phyloP scores from a whole-genome alignment of 306 rosid genomes.

The Vicia faba region DNA sequence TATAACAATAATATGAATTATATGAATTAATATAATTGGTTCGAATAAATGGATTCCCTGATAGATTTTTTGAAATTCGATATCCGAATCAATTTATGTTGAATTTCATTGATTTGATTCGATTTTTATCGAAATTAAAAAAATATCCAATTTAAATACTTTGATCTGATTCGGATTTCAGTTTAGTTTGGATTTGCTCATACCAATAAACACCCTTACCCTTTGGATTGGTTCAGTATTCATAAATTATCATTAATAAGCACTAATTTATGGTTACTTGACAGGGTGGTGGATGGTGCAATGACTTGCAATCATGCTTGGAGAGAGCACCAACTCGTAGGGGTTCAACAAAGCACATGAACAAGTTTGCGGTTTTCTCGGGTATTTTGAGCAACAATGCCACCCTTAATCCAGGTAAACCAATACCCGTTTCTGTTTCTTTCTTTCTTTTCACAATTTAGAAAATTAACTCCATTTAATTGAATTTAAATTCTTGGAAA shows the following conservation, averaged over 20 bases:
- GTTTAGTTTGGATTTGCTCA: too few relatives aligned
- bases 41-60: too few relatives aligned
- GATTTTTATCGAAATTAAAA: too few relatives aligned
- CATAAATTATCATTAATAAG: constrained; percentile 22
- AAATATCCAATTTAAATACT: too few relatives aligned
- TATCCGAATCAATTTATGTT: too few relatives aligned
- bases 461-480: neutral
- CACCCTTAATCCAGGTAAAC: constrained; percentile 80
- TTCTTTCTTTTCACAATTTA: neutral
- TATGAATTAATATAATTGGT: too few relatives aligned
- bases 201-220: too few relatives aligned
- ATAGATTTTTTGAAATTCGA: too few relatives aligned
- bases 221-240: neutral
- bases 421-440: neutral
- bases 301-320: constrained; percentile 68
- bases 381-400: constrained; percentile 81
- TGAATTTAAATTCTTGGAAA: constrained; percentile 2
- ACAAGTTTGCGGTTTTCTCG: constrained; percentile 61
- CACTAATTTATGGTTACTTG: constrained; percentile 5
- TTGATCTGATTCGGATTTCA: too few relatives aligned
- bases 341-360: constrained; percentile 83
- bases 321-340: constrained; percentile 75
- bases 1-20: too few relatives aligned
- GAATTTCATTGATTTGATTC: too few relatives aligned
- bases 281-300: constrained; percentile 99